These are phyloP conservation scores for Lactarius evosmus DNA, from an alignment of 768 basidiomycete species.

Conservation along the genomic window DNA sequence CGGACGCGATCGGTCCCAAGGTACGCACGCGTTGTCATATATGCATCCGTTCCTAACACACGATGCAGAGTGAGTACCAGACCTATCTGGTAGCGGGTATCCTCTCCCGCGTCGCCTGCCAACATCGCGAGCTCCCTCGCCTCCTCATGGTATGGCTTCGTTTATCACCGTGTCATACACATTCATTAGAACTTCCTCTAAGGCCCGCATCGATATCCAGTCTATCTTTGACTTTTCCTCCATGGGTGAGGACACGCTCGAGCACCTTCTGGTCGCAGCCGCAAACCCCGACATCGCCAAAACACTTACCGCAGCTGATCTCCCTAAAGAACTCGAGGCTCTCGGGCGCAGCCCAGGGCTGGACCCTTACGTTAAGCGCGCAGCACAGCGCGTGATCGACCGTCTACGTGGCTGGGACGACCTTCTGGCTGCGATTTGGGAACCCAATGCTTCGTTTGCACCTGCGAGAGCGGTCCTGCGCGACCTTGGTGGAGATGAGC, in stretches of 20 bases:
- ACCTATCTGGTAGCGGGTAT: constrained; percentile 60
- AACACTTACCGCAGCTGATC: constrained; percentile 43
- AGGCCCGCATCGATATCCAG: constrained; percentile 59
- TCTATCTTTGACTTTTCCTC: constrained; percentile 51
- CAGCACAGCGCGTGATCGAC: constrained; percentile 45
- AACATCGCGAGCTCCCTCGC: constrained; percentile 47
- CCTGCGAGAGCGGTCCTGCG: constrained; percentile 50
- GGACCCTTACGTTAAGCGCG: constrained; percentile 42
- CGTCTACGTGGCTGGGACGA: constrained; percentile 57
- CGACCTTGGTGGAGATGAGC: constrained; percentile 62
- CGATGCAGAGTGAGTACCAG: constrained; percentile 48
- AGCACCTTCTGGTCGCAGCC: constrained; percentile 59
- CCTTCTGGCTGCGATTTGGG: constrained; percentile 60
- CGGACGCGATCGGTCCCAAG: constrained; percentile 53
- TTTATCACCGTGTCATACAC: neutral
- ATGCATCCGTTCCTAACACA: neutral
- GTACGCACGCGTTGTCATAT: constrained; percentile 38
- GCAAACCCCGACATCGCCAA: constrained; percentile 63
- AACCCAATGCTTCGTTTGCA: constrained; percentile 49
- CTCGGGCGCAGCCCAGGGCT: constrained; percentile 39
- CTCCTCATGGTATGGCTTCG: constrained; percentile 47
- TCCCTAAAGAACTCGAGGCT: constrained; percentile 42
- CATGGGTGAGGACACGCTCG: constrained; percentile 54
- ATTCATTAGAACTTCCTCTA: constrained; percentile 9
- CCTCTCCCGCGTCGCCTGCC: constrained; percentile 61